Conservation (phyloP, 2,329 filamentous ascomycete species). For the Penicillium sp. region DNA sequence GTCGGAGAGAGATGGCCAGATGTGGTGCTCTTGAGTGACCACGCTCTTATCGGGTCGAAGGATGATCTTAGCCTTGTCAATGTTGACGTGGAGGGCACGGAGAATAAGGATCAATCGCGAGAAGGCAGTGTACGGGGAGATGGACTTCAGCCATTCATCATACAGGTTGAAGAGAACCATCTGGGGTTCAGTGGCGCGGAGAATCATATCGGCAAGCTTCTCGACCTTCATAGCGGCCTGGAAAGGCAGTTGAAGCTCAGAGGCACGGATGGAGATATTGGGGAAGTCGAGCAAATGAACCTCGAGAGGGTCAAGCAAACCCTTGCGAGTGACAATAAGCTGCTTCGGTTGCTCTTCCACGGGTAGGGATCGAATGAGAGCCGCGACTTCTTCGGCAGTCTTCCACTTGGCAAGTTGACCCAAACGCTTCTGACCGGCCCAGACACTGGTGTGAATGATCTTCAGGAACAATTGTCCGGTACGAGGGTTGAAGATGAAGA, state of each 20-base stretch:
- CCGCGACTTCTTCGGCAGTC: slow-evolving; percentile 98
- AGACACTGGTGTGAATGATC: slow-evolving; percentile 99
- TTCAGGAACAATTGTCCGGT: slow-evolving; percentile 97
- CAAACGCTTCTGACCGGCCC: slow-evolving; percentile 98
- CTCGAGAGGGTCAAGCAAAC: slow-evolving; percentile 92
- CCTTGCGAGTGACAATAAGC: slow-evolving; percentile 96
- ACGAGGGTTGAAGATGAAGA: slow-evolving; percentile 99
- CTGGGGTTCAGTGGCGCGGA: slow-evolving; percentile 96
- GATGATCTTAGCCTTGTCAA: slow-evolving; percentile 96
- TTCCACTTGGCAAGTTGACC: slow-evolving; percentile 99
- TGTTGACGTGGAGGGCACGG: slow-evolving; percentile 93
- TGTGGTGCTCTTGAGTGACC: slow-evolving; percentile 97
- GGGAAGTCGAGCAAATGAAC: slow-evolving; percentile 98
- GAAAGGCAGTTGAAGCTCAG: slow-evolving; percentile 95
- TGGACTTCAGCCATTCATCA: slow-evolving; percentile 97
- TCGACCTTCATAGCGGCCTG: slow-evolving; percentile 99
- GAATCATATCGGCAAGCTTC: slow-evolving; percentile 98
- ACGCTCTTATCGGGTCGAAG: slow-evolving; percentile 96
- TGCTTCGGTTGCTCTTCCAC: slow-evolving; percentile 99
- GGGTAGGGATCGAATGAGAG: slow-evolving; percentile 89
- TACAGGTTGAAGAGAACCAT: slow-evolving; percentile 99
- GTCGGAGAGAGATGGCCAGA: slow-evolving; percentile 91
- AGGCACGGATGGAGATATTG: slow-evolving; percentile 97
- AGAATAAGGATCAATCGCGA: slow-evolving; percentile 91
- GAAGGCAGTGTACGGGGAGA: slow-evolving; percentile 98